Percentiles rank a stretch among this genome's conserved stretches.
Conservation (phyloP, 306 rosid species). For the Cicer yamashitae region DNA sequence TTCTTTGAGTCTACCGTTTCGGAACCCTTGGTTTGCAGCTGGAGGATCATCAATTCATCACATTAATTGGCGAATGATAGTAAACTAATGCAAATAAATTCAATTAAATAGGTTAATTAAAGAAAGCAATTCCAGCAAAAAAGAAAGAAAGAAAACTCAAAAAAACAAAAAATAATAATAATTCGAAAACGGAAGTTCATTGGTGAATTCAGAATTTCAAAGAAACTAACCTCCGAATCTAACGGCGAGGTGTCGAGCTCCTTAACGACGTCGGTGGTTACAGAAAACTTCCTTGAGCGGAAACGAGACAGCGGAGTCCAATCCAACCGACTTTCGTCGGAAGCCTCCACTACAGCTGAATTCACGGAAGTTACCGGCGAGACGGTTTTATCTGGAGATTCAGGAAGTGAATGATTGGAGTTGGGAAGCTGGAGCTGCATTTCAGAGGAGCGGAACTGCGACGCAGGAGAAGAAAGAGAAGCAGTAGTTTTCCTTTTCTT, state of each 20-base stretch:
- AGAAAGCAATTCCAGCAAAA: neutral
- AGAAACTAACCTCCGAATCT: slow-evolving; percentile 70
- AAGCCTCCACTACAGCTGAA: slow-evolving; percentile 28
- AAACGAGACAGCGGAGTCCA: slow-evolving; percentile 53
- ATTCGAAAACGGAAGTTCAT: neutral
- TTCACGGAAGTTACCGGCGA: slow-evolving; percentile 46
- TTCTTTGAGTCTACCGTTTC: slow-evolving; percentile 58
- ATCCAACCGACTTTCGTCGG: slow-evolving; percentile 43
- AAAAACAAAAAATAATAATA: neutral
- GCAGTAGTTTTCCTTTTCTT: slow-evolving; percentile 58
- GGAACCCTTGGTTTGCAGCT: slow-evolving; percentile 68
- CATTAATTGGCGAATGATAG: slow-evolving; percentile 36
- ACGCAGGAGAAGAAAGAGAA: neutral
- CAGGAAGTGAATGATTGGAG: slow-evolving; percentile 15
- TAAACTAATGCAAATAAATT: slow-evolving; percentile 31
- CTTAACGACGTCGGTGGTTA: slow-evolving; percentile 42
- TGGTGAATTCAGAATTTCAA: slow-evolving; percentile 16
- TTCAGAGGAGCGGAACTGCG: slow-evolving; percentile 25
- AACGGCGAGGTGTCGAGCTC: slow-evolving; percentile 39
- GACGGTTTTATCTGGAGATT: neutral
- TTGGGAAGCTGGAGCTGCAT: neutral
- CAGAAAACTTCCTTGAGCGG: slow-evolving; percentile 49
- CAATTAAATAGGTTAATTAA: slow-evolving; percentile 18
- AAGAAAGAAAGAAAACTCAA: no score
- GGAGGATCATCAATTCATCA: slow-evolving; percentile 38